phyloP scores from a whole-genome alignment of 2,329 filamentous ascomycete species.

The Talaromyces verruculosus region DNA sequence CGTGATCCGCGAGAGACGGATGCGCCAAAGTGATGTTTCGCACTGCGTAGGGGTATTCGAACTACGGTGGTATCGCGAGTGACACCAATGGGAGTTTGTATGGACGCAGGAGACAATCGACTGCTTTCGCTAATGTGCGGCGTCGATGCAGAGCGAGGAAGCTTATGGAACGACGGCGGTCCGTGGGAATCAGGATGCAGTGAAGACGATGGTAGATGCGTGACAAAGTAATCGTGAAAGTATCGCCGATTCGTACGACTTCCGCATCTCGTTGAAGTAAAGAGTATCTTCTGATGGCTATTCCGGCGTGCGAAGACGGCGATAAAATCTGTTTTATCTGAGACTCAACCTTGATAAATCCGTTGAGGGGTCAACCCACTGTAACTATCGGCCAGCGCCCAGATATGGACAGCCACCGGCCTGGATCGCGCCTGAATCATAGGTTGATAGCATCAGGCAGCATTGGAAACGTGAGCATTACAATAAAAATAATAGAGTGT shows the following conservation, averaged over 20 bases:
- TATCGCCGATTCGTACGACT: conserved; percentile 42
- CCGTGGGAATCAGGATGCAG: conserved; percentile 79
- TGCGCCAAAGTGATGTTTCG: conserved; percentile 93
- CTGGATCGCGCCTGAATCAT: conserved; percentile 42
- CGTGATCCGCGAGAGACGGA: conserved; percentile 76
- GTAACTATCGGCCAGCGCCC: conserved; percentile 41
- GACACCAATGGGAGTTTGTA: conserved; percentile 59
- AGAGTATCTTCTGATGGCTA: conserved; percentile 26
- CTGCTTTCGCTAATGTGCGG: conserved; percentile 62
- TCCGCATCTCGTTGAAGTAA: conserved; percentile 17
- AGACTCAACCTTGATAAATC: conserved; percentile 13
- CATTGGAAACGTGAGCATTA: neutral
- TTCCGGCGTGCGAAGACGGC: conserved; percentile 34
- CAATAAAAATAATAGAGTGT: neutral
- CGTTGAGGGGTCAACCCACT: conserved; percentile 31
- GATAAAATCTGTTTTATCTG: conserved; percentile 35
- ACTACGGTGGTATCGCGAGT: conserved; percentile 83
- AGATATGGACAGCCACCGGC: conserved; percentile 41
- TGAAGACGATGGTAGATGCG: conserved; percentile 89
- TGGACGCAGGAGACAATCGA: conserved; percentile 54
- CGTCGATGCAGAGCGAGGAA: conserved; percentile 79
- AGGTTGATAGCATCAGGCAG: conserved; percentile 11
- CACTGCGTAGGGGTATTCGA: conserved; percentile 85
- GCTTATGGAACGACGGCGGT: conserved; percentile 72
- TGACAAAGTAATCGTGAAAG: conserved; percentile 98